Base-by-base conservation (phyloP, 2,329 filamentous ascomycete species). In the Aureobasidium melanogenum region DNA sequence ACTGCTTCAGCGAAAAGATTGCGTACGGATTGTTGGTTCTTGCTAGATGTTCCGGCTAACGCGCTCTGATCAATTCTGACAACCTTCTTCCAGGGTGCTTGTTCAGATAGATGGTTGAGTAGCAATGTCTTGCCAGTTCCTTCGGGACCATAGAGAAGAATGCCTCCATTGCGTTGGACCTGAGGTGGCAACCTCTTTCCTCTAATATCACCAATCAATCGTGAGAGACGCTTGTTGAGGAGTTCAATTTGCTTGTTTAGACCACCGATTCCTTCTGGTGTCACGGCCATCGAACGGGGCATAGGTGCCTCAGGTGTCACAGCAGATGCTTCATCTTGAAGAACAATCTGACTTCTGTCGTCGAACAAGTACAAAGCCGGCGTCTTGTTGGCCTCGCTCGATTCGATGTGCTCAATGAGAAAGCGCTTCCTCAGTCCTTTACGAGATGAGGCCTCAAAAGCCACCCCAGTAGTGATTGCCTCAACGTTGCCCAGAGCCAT, bases 71-170 rank as follows among this genome's bases (percentile, higher is more conserved):
- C 77, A 59, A 92, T 76, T 60, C 77, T 81, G 65, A 88, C 81
- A 0, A 91, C 84, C 43, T 82, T 83, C 24, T 83, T 84, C 89
- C 91, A 96, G 0, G 85, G 83, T 7, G 78, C 80, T 34, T 72
- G 64, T 9, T 85, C 82, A 22, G 44, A 47, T 5, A 97, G 79
- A 34, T 83, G 82, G 17, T 87, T 73, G 1, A 97, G 76, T 0
- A 97, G 77, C 65, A 88, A 80, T 0, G 85, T 88, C 75, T 97
- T 97, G 26, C 93, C 93, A 0, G 89, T 95, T 12, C 93, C 92
- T 64, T 84, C 84, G 19, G 89, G 86, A 15, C 93, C 93, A 70
- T 95, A 87, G 5, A 97, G 78, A 26, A 94, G 80, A 38, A 94
- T 81, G 0, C 84, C 85, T 82, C 80, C 0, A 66, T 74, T 67